phyloP scores from a whole-genome alignment of 176 grass and related monocot species.

The Hordeum vulgare region MorexV3_pseudomolecules_assembly NC_058521.1:137428376-137428875 shows the following conservation, averaged over 20 bases:
- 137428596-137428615: constrained; percentile 17
- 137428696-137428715: constrained; percentile 31
- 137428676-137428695: not conserved
- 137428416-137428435: constrained; percentile 75
- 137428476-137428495: constrained; percentile 76
- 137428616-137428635: constrained; percentile 42
- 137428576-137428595: constrained; percentile 2
- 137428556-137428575: constrained; percentile 72
- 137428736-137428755: not conserved
- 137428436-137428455: constrained; percentile 87
- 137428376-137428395: constrained; percentile 69
- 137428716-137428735: not conserved
- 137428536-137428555: constrained; percentile 94
- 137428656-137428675: not conserved
- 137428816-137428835: not conserved
- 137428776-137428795: constrained; percentile 19
- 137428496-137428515: constrained; percentile 93
- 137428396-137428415: constrained; percentile 91
- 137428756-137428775: not conserved
- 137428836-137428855: not conserved
- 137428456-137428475: constrained; percentile 85
- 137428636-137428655: not conserved
- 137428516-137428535: constrained; percentile 98
- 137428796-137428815: not conserved
- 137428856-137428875: not conserved